Evolutionary conservation across 345 rosid species (phyloP), one percentile per base, ranked within the genome.

Genomic region (Eucalyptus curtisii): DNA sequence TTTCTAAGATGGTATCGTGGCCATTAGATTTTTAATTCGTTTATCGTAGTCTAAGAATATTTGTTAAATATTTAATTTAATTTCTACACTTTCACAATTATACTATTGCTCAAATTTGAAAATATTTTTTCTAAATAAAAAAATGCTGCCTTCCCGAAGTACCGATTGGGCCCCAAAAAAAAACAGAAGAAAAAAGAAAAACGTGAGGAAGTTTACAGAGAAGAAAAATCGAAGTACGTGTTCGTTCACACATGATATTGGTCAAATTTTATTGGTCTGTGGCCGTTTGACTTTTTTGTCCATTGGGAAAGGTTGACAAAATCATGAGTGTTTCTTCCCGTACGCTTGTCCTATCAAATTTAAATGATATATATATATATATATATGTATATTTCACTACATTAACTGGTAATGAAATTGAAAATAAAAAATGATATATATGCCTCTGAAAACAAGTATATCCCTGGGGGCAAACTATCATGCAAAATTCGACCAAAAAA

Each of bases 101-200:
- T 52, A 52, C 24, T 52, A 52, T 52, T 52, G 57, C 57, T 19
- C 80, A 33, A 3, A 8, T 33, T 68, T 33, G 5, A 33, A 0
- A 66, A 66, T 66, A 1, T 31, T 14, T 64, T n/a, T 66, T 66
- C 37, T 15, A 66, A 15, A 7, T 31, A 66, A 27, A 59, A 59
- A 27, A 61, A 19, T 27, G 2, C 3, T 15, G 20, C 2, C 76
- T 64, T 64, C 76, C 19, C 9, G 20, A 64, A 64, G 9, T 40
- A 64, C 37, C 3, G 0, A 64, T 1, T n/a, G 76, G 37, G 76
- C 19, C 76, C 76, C 8, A 4, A 7, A 64, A 64, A 64, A n/a
- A 1, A 4, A 0, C 3, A 59, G 1, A 13, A 30, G 0, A 13
- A 15, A 12, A 3, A 52, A 50, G 4, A 52, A 52, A 52, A 52